Percentiles rank a stretch among this genome's conserved stretches.
Conservation (phyloP, 192 early-diverging fungal genomes). For the Endogone sp. region DNA sequence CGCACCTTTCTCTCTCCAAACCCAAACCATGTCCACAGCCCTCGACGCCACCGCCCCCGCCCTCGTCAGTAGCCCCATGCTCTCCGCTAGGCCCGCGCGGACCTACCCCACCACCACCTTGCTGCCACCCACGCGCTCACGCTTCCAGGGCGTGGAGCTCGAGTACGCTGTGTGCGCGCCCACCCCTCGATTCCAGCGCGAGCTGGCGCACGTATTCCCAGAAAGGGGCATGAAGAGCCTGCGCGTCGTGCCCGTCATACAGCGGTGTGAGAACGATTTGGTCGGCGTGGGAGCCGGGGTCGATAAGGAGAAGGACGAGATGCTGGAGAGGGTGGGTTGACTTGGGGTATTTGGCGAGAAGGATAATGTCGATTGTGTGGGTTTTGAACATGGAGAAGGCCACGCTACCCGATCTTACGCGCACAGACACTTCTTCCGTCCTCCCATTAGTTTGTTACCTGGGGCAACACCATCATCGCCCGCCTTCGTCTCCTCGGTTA, state of each 20-base stretch:
- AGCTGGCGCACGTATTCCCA: constrained; percentile 73
- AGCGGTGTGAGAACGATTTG: constrained; percentile 72
- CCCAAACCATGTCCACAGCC: neutral
- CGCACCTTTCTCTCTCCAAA: neutral
- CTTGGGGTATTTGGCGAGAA: neutral
- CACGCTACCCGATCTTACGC: neutral
- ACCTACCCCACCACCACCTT: neutral
- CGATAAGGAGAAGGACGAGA: constrained; percentile 77
- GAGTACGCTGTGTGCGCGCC: constrained; percentile 47
- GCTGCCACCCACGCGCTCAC: neutral
- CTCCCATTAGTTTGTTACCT: constrained; percentile 59
- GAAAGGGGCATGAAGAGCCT: constrained; percentile 43
- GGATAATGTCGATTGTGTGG: neutral
- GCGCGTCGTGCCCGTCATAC: constrained; percentile 79
- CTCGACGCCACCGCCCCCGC: neutral
- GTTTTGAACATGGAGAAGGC: constrained; percentile 21
- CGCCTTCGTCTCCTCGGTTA: constrained; percentile 52
- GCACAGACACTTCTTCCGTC: too few relatives aligned
- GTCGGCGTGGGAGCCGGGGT: constrained; percentile 65
- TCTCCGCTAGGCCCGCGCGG: too few relatives aligned
- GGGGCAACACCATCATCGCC: constrained; percentile 57
- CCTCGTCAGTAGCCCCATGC: too few relatives aligned
- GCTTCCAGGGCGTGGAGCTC: constrained; percentile 8
- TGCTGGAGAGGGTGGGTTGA: constrained; percentile 71
- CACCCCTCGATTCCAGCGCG: constrained; percentile 53